Conservation (phyloP, 768 basidiomycete genomes). For the Sporobolomyces roseus region DNA sequence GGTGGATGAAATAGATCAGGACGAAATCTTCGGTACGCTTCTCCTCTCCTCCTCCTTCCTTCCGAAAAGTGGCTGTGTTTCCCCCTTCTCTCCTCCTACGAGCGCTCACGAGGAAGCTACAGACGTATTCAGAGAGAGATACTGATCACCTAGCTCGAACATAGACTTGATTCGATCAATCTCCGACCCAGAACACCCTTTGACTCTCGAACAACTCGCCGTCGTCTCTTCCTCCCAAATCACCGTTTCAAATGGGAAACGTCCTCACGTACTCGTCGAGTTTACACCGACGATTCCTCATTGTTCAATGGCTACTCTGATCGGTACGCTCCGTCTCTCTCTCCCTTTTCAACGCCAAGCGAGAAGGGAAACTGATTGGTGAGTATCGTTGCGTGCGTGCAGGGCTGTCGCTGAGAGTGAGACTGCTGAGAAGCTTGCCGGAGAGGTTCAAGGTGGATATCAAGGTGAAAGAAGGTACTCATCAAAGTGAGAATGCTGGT, state of each 20-base stretch:
- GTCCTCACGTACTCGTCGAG: conserved; percentile 74
- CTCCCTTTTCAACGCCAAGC: neutral
- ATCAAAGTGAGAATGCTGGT: conserved; percentile 91
- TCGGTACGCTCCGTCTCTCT: conserved; percentile 59
- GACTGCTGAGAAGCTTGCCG: conserved; percentile 82
- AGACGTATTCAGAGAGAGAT: neutral
- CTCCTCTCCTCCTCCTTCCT: neutral
- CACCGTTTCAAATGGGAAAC: conserved; percentile 52
- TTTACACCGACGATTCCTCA: conserved; percentile 96
- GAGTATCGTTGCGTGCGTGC: conserved; percentile 6
- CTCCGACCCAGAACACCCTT: conserved; percentile 89
- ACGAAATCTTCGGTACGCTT: conserved; percentile 80
- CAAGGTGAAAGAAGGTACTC: conserved; percentile 84
- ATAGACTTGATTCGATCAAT: conserved; percentile 81
- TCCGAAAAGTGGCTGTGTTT: neutral
- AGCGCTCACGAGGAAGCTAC: neutral
- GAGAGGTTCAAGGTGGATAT: conserved; percentile 93
- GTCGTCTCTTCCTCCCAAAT: conserved; percentile 91
- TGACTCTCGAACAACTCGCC: conserved; percentile 84
- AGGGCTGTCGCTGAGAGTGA: conserved; percentile 94
- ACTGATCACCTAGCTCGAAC: neutral
- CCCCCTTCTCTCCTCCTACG: conserved; percentile 17
- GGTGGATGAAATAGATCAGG: conserved; percentile 72
- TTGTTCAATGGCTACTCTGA: conserved; percentile 94
- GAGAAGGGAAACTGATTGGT: neutral